Evolutionary conservation across 2,329 filamentous ascomycete species (phyloP), one percentile per base, ranked within the genome.

Genomic region (Aspergillus hiratsukae): DNA sequence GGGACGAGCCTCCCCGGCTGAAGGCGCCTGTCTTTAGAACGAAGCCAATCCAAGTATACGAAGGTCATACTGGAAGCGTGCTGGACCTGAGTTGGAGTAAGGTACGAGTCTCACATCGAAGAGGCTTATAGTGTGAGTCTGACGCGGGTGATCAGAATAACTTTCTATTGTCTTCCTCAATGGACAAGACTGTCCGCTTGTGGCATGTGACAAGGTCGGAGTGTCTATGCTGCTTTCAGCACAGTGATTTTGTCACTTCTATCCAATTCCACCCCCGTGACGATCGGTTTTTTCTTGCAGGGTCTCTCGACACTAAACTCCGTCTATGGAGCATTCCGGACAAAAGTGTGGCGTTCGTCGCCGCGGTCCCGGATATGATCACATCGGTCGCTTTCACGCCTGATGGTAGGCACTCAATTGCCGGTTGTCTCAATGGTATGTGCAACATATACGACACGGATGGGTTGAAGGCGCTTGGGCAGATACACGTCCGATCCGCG

Each of bases 81-180:
- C 77, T 99, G 61, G 93, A 96, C 69, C 73, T 99, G 58, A 96
- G 90, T 71, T 99, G 94, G 94, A 97, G 93, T 78, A 99, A 97
- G 75, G 81, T 83, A 73, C n/a, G 53, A 6, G 19, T 8, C 27
- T 27, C 25, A 19, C 19, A 29, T 11, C 37, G 9, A 4, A 41
- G 19, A 46, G 43, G 43, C 19, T 17, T 2, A 11, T 10, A 51
- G 54, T 60, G 17, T 40, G 43, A 10, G 21, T 58, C 55, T 58
- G 49, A 61, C 53, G 45, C 46, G 6, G 3, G 3, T 14, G 21
- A 46, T 25, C 41, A 83, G 80, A 99, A 99, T 75, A 96, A 96
- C 72, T 99, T 99, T 65, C 75, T 99, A 28, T 80, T 99, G 17
- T 97, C 93, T 3, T 95, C 92, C 0, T 96, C 92, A 0, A 97